These are phyloP conservation scores for Colletotrichum tropicale DNA, from an alignment of 2,329 filamentous ascomycete species.

Conservation along the genomic window DNA sequence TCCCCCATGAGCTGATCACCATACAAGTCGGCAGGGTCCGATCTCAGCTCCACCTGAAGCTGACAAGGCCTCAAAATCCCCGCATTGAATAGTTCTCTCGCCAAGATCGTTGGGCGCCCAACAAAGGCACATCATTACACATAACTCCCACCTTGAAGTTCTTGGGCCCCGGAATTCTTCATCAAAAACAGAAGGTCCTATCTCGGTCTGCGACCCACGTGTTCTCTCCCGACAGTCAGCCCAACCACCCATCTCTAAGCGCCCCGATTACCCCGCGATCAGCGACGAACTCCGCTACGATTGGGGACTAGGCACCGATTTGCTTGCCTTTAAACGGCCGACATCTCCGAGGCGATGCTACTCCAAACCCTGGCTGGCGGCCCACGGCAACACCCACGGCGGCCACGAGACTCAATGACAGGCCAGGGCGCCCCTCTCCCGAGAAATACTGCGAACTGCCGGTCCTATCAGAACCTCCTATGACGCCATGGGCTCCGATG, in stretches of 20 bases:
- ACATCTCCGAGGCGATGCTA: not conserved
- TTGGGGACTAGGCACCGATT: not conserved
- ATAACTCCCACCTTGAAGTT: not conserved
- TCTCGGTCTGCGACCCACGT: not conserved
- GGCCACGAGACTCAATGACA: not conserved
- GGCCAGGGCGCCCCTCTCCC: not conserved
- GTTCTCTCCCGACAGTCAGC: not conserved
- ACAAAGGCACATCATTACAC: not conserved
- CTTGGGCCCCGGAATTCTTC: not conserved
- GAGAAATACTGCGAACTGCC: constrained; percentile 2
- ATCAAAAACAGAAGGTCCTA: constrained; percentile 4
- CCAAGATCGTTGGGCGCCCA: not conserved
- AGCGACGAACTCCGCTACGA: not conserved
- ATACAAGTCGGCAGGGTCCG: not conserved
- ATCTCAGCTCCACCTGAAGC: not conserved
- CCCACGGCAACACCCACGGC: not conserved
- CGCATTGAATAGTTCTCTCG: not conserved
- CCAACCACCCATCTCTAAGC: not conserved
- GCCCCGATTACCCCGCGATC: constrained; percentile 12
- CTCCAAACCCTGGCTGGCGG: not conserved
- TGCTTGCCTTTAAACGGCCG: constrained; percentile 2
- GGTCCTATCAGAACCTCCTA: not conserved
- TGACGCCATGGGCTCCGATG: not conserved
- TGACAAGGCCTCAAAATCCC: not conserved
- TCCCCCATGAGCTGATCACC: not conserved